Conservation (phyloP, 257 asterid species). For the Gentiana dahurica region DNA sequence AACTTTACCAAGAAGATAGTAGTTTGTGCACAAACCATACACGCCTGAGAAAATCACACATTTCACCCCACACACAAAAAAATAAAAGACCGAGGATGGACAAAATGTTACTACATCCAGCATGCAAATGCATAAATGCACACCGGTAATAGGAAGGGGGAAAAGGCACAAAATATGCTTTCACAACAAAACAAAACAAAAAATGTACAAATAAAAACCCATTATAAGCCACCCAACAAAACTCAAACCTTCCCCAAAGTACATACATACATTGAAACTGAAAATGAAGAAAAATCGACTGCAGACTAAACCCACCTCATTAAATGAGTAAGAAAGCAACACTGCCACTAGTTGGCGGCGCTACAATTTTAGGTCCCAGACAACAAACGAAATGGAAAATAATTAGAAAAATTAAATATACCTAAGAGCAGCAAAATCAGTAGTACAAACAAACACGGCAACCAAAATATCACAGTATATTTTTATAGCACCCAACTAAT, state of each 20-base stretch:
- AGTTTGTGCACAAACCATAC: background rate
- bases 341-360: too few relatives aligned
- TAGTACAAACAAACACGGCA: too few relatives aligned
- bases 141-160: conserved; percentile 4
- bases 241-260: background rate
- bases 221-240: background rate
- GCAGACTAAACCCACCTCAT: background rate
- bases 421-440: too few relatives aligned
- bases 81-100: background rate
- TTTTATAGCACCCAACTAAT: too few relatives aligned
- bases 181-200: background rate
- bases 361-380: too few relatives aligned
- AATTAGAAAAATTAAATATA: too few relatives aligned
- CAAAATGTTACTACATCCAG: background rate
- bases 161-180: background rate
- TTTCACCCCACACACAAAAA: background rate
- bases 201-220: too few relatives aligned
- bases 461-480: too few relatives aligned
- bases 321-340: background rate
- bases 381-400: too few relatives aligned
- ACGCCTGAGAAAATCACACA: background rate
- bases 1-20: background rate
- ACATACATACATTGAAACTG: background rate
- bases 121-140: conserved; percentile 15
- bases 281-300: background rate